Evolutionary conservation across 768 basidiomycete genomes (phyloP).

Genomic region (Phlebiopsis gigantea): DNA sequence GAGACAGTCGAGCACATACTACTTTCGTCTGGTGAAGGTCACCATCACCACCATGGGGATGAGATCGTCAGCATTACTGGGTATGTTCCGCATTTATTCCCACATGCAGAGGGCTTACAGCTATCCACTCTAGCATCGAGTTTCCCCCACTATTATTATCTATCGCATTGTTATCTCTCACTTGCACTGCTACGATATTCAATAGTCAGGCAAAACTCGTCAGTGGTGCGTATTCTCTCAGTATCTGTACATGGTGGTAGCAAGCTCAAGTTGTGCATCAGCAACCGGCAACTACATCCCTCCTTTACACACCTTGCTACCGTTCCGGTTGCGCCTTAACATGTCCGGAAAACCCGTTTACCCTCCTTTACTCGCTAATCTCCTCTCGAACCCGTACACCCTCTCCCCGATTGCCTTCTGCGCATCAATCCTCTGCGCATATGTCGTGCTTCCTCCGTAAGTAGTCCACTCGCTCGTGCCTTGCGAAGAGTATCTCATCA

Average conservation of each 20-base stretch:
- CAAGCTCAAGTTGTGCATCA: neutral
- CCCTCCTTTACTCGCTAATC: slow-evolving; percentile 29
- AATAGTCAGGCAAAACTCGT: slow-evolving; percentile 64
- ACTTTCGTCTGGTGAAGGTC: slow-evolving; percentile 59
- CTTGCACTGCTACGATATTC: slow-evolving; percentile 52
- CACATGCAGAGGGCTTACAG: slow-evolving; percentile 27
- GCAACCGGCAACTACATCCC: slow-evolving; percentile 46
- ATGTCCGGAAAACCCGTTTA: slow-evolving; percentile 25
- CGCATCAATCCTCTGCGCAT: slow-evolving; percentile 47
- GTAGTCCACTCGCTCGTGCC: slow-evolving; percentile 40
- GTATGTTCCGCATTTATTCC: slow-evolving; percentile 18
- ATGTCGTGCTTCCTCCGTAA: slow-evolving; percentile 51
- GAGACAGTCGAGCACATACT: slow-evolving; percentile 93
- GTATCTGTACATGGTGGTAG: neutral
- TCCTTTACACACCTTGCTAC: slow-evolving; percentile 43
- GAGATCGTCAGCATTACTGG: slow-evolving; percentile 36
- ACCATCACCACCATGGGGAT: slow-evolving; percentile 69
- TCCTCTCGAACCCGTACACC: slow-evolving; percentile 73
- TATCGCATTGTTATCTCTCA: slow-evolving; percentile 50
- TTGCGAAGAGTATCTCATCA: slow-evolving; percentile 2
- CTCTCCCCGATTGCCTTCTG: slow-evolving; percentile 59
- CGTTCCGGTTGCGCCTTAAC: slow-evolving; percentile 33
- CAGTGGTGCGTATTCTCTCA: slow-evolving; percentile 41
- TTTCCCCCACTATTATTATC: slow-evolving; percentile 59
- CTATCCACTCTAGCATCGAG: slow-evolving; percentile 41